These are phyloP conservation scores for Carpinus viminea DNA, from an alignment of 306 rosid species.

Conservation along the genomic window DNA sequence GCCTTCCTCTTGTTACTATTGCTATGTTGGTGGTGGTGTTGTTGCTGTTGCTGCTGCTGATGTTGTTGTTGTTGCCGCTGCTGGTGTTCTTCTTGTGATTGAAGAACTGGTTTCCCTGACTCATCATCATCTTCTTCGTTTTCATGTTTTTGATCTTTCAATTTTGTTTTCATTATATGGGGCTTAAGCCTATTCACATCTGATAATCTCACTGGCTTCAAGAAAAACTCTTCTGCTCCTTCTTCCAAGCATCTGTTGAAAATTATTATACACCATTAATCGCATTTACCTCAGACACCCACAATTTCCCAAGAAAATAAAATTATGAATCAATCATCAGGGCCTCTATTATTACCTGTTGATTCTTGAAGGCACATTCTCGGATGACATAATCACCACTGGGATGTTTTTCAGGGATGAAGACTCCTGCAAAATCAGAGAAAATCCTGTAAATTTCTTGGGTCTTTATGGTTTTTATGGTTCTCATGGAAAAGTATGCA, in stretches of 20 bases:
- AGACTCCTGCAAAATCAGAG: slow-evolving; percentile 72
- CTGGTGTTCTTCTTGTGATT: slow-evolving; percentile 17
- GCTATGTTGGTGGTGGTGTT: slow-evolving; percentile 37
- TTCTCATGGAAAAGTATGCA: slow-evolving; percentile 16
- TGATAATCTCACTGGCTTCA: slow-evolving; percentile 81
- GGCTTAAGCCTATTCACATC: slow-evolving; percentile 74
- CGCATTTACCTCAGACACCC: slow-evolving; percentile 11
- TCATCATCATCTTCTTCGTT: slow-evolving; percentile 25
- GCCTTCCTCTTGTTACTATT: slow-evolving; percentile 75
- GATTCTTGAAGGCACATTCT: slow-evolving; percentile 92
- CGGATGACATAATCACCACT: slow-evolving; percentile 95
- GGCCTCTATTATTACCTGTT: slow-evolving; percentile 45
- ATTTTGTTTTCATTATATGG: slow-evolving; percentile 67
- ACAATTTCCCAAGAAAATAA: neutral
- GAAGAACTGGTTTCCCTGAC: slow-evolving; percentile 28
- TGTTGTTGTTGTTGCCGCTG: slow-evolving; percentile 22
- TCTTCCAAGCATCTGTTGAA: slow-evolving; percentile 79
- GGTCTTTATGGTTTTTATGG: neutral
- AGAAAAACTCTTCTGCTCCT: slow-evolving; percentile 95
- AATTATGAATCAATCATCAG: no score
- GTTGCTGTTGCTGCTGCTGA: slow-evolving; percentile 7
- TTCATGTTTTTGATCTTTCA: slow-evolving; percentile 46
- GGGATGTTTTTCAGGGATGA: slow-evolving; percentile 85
- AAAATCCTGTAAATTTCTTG: slow-evolving; percentile 37
- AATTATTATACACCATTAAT: slow-evolving; percentile 6